Evolutionary conservation across 768 basidiomycete genomes (phyloP), one percentile per base, ranked within the genome.

Genomic region (Trametes sanguinea): DNA sequence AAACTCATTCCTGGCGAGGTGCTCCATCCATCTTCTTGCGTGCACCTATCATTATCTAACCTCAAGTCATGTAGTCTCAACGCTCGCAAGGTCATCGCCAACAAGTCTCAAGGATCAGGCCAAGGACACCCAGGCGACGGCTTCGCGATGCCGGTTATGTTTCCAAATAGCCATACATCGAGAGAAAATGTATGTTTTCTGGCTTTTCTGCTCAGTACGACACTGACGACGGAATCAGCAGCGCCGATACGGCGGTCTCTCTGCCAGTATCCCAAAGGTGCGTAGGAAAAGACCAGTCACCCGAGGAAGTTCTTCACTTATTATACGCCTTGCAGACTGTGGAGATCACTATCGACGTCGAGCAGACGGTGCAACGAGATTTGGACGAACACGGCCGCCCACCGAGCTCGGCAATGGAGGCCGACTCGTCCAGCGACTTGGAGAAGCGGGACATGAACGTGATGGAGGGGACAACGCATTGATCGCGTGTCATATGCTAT

Each of bases 1-100:
- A 6, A 72, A 67, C 57, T 64, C 69, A 1, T 61, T 72, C 48
- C 62, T 72, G 17, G 71, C 71, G 32, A 68, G 68, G 71, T 70
- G 47, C 11, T 57, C 22, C 22, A 22, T 22, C 22, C 22, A 22
- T 22, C 22, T 22, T 22, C 22, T 22, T 22, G 22, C 22, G 22
- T 22, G 22, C 22, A 22, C 22, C 22, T 22, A 22, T 22, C 22
- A 22, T 22, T 22, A 22, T 22, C 22, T 22, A 22, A 22, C 22
- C 22, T 22, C 22, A 22, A 22, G 22, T 22, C 22, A 16, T 8
- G 22, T 9, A 65, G 64, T 11, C 58, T 65, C 35, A 65, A 65
- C 47, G 60, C 64, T 2, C 60, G 64, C 2, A 61, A 58, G 56
- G 51, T 51, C 11, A 37, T 65, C 11, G 61, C 54, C 7, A 62